phyloP scores from a whole-genome alignment of 768 basidiomycete genomes.

The Pleurotus salmoneostramineus region DNA sequence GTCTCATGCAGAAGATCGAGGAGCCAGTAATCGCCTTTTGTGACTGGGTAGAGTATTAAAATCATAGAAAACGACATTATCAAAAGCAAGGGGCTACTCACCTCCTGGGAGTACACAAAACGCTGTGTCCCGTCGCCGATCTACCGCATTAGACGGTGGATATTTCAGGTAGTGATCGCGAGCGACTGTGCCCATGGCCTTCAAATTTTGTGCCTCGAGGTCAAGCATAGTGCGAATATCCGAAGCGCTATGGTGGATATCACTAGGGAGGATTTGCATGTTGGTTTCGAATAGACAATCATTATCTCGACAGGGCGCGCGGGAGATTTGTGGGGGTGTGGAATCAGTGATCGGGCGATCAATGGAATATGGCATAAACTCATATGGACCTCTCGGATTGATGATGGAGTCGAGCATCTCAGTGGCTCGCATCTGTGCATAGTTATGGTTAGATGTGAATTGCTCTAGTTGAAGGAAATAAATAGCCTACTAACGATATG shows the following conservation, averaged over 20 bases:
- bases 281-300: conserved; percentile 51
- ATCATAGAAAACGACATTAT: background rate
- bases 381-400: background rate
- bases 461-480: background rate
- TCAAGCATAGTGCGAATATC: conserved; percentile 35
- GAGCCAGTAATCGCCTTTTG: background rate
- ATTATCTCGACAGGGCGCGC: conserved; percentile 39
- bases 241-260: conserved; percentile 15
- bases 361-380: conserved; percentile 19
- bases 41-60: background rate
- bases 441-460: no score
- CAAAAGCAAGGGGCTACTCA: conserved; percentile 22
- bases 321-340: conserved; percentile 12
- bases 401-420: conserved; percentile 31
- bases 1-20: background rate
- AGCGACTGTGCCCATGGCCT: conserved; percentile 27
- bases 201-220: conserved; percentile 32
- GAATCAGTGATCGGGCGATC: conserved; percentile 13
- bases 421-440: conserved; percentile 38
- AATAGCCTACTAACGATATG: conserved; percentile 47
- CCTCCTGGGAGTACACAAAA: conserved; percentile 44
- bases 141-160: conserved; percentile 53
- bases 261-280: conserved; percentile 37
- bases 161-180: conserved; percentile 35
- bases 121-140: conserved; percentile 41